These are phyloP conservation scores for Auriscalpium vulgare DNA, from an alignment of 768 basidiomycete genomes.

Conservation along the genomic window DNA sequence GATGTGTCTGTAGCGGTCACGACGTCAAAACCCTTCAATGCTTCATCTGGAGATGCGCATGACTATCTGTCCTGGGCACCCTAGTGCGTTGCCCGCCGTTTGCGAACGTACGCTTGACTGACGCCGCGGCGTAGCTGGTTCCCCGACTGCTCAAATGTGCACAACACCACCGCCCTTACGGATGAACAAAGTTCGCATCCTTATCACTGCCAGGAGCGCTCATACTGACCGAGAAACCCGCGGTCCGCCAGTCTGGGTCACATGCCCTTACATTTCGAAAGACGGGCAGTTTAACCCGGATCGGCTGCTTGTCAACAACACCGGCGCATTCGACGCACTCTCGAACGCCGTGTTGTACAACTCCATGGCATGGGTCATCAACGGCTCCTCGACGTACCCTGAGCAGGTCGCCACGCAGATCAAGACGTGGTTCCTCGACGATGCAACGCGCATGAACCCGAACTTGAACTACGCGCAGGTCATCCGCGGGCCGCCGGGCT, in stretches of 20 bases:
- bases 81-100: conserved; percentile 5
- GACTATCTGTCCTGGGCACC: conserved; percentile 14
- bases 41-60: conserved; percentile 2
- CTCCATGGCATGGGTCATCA: conserved; percentile 25
- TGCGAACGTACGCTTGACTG: neutral
- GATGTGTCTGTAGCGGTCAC: conserved; percentile 8
- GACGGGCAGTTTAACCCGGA: conserved; percentile 29
- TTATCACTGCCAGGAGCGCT: neutral
- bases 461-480: conserved; percentile 16
- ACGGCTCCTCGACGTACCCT: conserved; percentile 20
- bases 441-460: conserved; percentile 26
- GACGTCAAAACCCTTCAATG: conserved; percentile 4
- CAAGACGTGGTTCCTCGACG: conserved; percentile 26
- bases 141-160: conserved; percentile 23
- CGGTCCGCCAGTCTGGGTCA: conserved; percentile 13
- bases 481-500: conserved; percentile 9
- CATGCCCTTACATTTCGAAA: conserved; percentile 21
- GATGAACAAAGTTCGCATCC: conserved; percentile 18
- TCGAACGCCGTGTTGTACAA: conserved; percentile 25
- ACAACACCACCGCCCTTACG: conserved; percentile 24
- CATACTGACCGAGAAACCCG: neutral
- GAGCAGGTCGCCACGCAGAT: conserved; percentile 16
- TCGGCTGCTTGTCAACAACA: conserved; percentile 19
- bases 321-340: conserved; percentile 20
- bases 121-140: conserved; percentile 9